These are phyloP conservation scores for Fusarium anguioides DNA, from an alignment of 2,329 filamentous ascomycete genomes.

Conservation along the genomic window DNA sequence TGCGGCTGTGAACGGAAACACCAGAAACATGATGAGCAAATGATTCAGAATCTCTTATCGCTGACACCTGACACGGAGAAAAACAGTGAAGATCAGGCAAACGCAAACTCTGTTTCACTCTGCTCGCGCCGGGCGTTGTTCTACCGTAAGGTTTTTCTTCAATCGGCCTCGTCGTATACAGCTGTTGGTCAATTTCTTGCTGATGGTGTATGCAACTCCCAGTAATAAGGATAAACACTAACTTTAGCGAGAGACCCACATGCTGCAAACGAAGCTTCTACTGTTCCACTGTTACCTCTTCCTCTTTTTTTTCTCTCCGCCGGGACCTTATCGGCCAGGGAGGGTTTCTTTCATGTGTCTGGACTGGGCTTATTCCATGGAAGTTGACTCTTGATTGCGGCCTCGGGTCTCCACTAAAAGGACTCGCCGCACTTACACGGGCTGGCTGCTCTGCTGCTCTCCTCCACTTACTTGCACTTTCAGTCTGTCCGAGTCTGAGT, in stretches of 20 bases:
- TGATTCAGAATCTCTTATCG: conserved; percentile 5
- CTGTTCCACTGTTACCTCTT: conserved; percentile 10
- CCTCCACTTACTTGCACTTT: not conserved
- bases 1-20: conserved; percentile 12
- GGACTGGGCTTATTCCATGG: conserved; percentile 21
- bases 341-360: not conserved
- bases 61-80: not conserved
- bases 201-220: conserved; percentile 36
- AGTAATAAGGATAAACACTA: conserved; percentile 26
- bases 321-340: conserved; percentile 38
- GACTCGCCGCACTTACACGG: conserved; percentile 39
- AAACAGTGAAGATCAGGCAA: conserved; percentile 2
- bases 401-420: conserved; percentile 34
- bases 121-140: conserved; percentile 31
- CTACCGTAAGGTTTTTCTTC: conserved; percentile 16
- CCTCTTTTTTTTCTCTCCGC: not conserved
- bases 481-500: conserved; percentile 2
- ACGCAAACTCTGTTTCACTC: conserved; percentile 24
- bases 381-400: conserved; percentile 14
- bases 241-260: conserved; percentile 34
- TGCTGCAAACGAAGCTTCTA: conserved; percentile 42
- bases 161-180: conserved; percentile 32
- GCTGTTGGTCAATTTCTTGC: conserved; percentile 22
- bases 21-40: not conserved
- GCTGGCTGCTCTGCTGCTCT: conserved; percentile 2